Conservation (phyloP, 805 yeast genomes). For the Myxozyma vanderwaltii region DNA sequence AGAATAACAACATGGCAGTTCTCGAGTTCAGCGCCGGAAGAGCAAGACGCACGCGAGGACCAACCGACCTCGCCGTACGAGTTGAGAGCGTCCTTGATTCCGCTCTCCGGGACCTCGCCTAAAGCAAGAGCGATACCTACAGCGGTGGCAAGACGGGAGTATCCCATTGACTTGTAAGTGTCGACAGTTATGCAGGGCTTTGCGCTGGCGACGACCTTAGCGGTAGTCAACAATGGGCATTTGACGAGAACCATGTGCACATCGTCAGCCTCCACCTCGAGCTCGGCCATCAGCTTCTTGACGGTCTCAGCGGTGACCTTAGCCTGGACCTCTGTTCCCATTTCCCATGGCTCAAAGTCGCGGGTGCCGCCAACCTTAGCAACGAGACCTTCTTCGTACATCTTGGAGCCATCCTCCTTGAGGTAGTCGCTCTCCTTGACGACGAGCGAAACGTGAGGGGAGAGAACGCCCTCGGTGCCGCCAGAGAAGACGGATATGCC, state of each 20-base stretch:
- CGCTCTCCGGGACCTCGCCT: constrained; percentile 28
- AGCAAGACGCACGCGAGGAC: constrained; percentile 34
- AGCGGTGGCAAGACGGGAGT: constrained; percentile 34
- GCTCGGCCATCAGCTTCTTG: constrained; percentile 24
- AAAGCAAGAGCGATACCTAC: constrained; percentile 33
- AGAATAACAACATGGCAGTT: constrained; percentile 31
- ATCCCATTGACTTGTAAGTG: constrained; percentile 35
- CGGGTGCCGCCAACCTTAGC: constrained; percentile 33
- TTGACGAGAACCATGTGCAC: constrained; percentile 35
- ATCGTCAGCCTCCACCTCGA: constrained; percentile 28
- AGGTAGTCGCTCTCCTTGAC: constrained; percentile 27
- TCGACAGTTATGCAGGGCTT: constrained; percentile 32
- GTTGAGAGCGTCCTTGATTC: constrained; percentile 20
- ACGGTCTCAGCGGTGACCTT: constrained; percentile 25
- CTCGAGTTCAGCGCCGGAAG: constrained; percentile 34
- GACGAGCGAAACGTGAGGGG: constrained; percentile 31
- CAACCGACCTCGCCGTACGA: constrained; percentile 32
- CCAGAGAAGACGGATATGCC: constrained; percentile 35
- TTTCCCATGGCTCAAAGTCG: constrained; percentile 34
- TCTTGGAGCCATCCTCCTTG: constrained; percentile 19
- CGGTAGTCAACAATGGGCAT: constrained; percentile 33
- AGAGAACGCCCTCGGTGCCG: constrained; percentile 33
- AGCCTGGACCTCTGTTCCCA: constrained; percentile 34
- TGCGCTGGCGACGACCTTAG: constrained; percentile 31
- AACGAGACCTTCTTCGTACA: constrained; percentile 30